Evolutionary conservation across 2,329 filamentous ascomycete genomes (phyloP), one percentile per base, ranked within the genome.

Genomic region (Dothistroma pini): DNA sequence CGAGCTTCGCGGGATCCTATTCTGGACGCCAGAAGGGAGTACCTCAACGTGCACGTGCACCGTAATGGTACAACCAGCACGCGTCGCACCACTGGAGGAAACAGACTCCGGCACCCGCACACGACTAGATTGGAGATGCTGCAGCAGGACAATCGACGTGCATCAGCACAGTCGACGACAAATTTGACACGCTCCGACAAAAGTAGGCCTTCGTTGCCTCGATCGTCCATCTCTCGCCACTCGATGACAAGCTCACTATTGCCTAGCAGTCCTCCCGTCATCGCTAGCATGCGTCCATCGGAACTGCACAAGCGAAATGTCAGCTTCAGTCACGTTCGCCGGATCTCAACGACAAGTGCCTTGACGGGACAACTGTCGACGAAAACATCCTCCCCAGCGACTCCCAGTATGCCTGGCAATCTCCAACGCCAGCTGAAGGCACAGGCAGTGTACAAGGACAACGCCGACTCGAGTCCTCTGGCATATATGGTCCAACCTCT

Each of bases 1-100:
- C 85, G 90, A 69, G 86, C 89, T 4, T 91, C 89, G 2, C 81
- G 83, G 65, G 77, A 83, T 58, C 78, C 80, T 22, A 76, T 83
- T 56, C 61, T 75, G 54, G 67, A 66, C 25, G 76, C 79, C 0
- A 81, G 85, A 55, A 81, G 79, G 8, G 83, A 86, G 62, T 86
- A 86, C 68, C 82, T 87, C 32, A 89, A 86, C 68, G 84, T 92
- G 56, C 86, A 85, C 0, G 81, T 95, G 53, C 88, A 91, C 69
- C 84, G 86, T 9, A 70, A 66, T 32, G 54, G 76, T 72, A 59
- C 65, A 72, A 62, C 74, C 69, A 75, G 72, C 21, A 77, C 72
- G 32, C 64, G 69, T 14, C 75, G 74, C 52, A 71, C 75, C 31
- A 55, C 59, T 16, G 29, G 38, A 38, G 70, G 72, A 7, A 67